Base-by-base conservation (phyloP, 2,329 filamentous ascomycete species). In the Dactylellina leptospora region DNA sequence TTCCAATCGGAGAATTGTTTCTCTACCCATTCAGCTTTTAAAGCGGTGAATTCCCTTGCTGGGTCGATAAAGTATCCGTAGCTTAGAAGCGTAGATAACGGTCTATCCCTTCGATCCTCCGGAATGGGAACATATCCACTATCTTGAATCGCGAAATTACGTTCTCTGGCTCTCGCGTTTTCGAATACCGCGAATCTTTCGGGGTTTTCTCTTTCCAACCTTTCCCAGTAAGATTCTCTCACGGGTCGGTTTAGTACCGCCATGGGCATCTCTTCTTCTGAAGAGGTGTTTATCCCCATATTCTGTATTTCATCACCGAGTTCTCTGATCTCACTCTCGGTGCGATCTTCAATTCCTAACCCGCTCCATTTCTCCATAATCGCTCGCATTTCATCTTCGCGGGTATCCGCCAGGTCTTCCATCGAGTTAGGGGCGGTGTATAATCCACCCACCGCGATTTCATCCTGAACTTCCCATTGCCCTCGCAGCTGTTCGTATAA, bases 31-130 rank as follows among this genome's bases (percentile, higher is more conserved):
- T 53, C 48, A 11, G 3, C 18, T n/a, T 53, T 53, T 9, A 53
- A 25, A 2, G 40, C 40, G 3, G 8, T 2, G 2, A 55, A n/a
- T 16, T 63, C 60, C 1, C 11, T 18, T 5, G 20, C 18, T 1
- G 40, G 50, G 13, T 63, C 40, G 9, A 63, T 63, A 10, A 27
- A 40, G 20, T 33, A 63, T 10, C 60, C 60, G 9, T 48, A 23
- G 16, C n/a, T 6, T 1, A 25, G 10, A 1, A 63, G 40, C 11
- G 38, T 28, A 6, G 23, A 18, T 11, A 55, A 45, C 2, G 38
- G 13, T 6, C 38, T 6, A 16, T 48, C 11, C 1, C 60, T 18
- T 28, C 44, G 18, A 20, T 44, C 40, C 1, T 2, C 23, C 9
- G 48, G 60, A 22, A 63, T 48, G 1, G 60, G 40, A 1, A 16